Base-by-base conservation (phyloP, 1,139 yeast species). In the Geotrichum fermentans region DNA sequence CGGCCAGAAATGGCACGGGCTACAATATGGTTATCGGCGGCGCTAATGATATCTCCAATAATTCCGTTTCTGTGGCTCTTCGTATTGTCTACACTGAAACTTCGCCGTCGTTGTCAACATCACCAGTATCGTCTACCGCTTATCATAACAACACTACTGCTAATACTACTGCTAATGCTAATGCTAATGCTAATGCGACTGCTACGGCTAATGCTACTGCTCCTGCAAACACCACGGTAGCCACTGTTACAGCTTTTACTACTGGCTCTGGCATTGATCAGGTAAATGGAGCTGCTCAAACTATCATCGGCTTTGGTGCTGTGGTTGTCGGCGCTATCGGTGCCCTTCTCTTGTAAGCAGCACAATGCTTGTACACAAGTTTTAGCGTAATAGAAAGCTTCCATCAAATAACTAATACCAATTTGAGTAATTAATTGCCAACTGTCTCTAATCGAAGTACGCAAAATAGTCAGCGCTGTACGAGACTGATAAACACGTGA, bases 261-360 rank as follows among this genome's bases (percentile, higher is more conserved):
- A 24, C 42, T 16, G 5, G 13, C 24, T 18, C 32, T 24, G 22
- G 21, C 34, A 26, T 26, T 26, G n/a, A 33, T n/a, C 41, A 40
- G 26, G 49, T 35, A 29, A 46, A 46, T 17, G 49, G 45, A 28
- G 49, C 42, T 35, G 11, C n/a, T 11, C 36, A 24, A n/a, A 30
- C 38, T 29, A 26, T 34, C n/a, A 37, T 39, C 21, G 45, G 40
- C 21, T 16, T 46, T 40, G 45, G 49, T 32, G 45, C 45, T 22
- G 38, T 20, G 14, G 17, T 35, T 20, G 29, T 40, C 35, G 49
- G 49, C 10, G 45, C 36, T 28, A 45, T 45, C 16, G 49, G 49
- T 33, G 49, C 45, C 24, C 42, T 46, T 18, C 33, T 46, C 26
- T 14, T 46, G n/a, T 46, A 46, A 46, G n/a, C n/a, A n/a, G n/a